Base-by-base conservation (phyloP, 768 basidiomycete genomes). In the Auricularia cornea region DNA sequence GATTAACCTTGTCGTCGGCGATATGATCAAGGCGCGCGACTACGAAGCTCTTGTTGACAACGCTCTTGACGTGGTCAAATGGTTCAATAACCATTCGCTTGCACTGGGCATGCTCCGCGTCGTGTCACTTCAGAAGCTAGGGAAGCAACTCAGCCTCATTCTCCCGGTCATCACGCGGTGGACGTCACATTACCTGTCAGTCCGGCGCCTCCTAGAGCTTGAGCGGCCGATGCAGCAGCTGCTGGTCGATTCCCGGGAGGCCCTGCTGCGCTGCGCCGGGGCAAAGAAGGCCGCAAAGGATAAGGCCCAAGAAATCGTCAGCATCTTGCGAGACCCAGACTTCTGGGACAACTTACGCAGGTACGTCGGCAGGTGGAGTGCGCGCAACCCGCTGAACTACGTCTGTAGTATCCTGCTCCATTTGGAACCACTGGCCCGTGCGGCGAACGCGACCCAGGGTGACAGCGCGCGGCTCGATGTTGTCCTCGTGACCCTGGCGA, bases 371-470 rank as follows among this genome's bases (percentile, higher is more conserved):
- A 8, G 38, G 8, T 18, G 18, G 8, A 40, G 8, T 40, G 8
- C 18, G 8, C 18, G 38, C 18, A 40, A 8, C 8, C 38, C 18
- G 38, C n/a, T 59, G n/a, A 48, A 14, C 18, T 59, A 16, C 41
- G 32, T 28, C 48, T 51, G 6, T 40, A 71, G 70, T 10, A 60
- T 70, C 28, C 41, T 66, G 12, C 62, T 44, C 14, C 68, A 73
- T 66, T 72, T 78, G 32, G 35, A 67, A 30, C 78, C 76, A 16
- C 74, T 80, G 30, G 75, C 75, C 5, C 70, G 77, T 60, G 76
- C 78, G 23, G 69, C 75, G 5, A 76, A 77, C 65, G 65, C 76
- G 51, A 69, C 72, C 2, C 77, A 78, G 62, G 65, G 68, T 4
- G 26, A 68, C n/a, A 59, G 67, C 59, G 69, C 68, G 4, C 71